Evolutionary conservation across 2,329 filamentous ascomycete genomes (phyloP), one percentile per base, ranked within the genome.

Genomic region (Arthrobotrys iridis): DNA sequence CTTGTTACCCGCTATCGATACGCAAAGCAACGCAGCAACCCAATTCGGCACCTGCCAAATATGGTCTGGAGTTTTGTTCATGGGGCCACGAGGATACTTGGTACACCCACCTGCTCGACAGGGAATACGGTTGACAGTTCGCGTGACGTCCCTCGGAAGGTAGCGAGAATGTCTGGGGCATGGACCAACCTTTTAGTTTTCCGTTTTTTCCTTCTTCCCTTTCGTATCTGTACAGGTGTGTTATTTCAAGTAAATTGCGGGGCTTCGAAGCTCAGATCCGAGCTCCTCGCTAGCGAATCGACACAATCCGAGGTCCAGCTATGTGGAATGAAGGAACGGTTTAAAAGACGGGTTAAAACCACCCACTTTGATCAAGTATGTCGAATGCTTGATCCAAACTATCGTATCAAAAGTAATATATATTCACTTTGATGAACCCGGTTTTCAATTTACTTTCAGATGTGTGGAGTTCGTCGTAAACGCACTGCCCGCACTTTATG

Each of bases 1-100:
- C 65, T 33, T 70, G 65, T 62, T 52, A 43, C 45, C 57, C 57
- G 45, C 35, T 62, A 62, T 62, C 65, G 57, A 70, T 62, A 60
- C 10, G 37, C 30, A 55, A 22, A 35, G 15, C 30, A 15, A 55
- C 24, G 41, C 18, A 20, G 18, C 30, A 15, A 55, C 24, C 41
- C 18, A 20, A 20, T 20, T 62, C 33, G 13, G 15, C 46, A 71
- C 58, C 66, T 71, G 58, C 65, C 65, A 43, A 70, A 70, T 43
- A 55, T 15, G 18, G 65, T 1, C 57, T 18, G 24, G 37, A 22
- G 24, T 55, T 35, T 24, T 37, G 26, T 37, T 55, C 50, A 37
- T 55, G 13, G 24, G 55, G 24, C 50, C 65, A 70, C 65, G 65
- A 70, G 57, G 55, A 62, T 62, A 26, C 35, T 55, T 59, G 37